A percentile compares a stretch with the other conserved stretches of the same genome.
phyloP scores from a whole-genome alignment of 2,329 filamentous ascomycete genomes.

The Ascochyta clinopodiicola region DNA sequence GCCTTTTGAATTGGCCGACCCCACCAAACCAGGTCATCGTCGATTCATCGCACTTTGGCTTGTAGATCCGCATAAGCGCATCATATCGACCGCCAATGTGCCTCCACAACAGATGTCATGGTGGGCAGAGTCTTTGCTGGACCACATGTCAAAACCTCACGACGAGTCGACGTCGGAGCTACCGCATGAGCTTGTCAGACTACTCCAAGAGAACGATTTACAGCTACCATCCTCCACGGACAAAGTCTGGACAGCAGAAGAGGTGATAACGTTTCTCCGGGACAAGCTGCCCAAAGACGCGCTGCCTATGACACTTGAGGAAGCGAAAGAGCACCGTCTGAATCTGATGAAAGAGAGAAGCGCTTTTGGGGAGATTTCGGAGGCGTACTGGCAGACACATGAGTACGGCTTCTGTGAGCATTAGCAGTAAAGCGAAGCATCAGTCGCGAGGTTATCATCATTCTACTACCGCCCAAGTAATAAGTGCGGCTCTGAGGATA shows the following conservation, averaged over 20 bases:
- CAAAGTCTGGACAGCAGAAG: slow-evolving; percentile 15
- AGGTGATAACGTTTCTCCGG: slow-evolving; percentile 25
- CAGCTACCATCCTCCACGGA: not conserved
- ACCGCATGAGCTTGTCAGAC: slow-evolving; percentile 22
- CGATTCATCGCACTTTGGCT: slow-evolving; percentile 66
- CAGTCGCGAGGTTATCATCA: too few relatives aligned
- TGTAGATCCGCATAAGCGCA: slow-evolving; percentile 61
- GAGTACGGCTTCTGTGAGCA: too few relatives aligned
- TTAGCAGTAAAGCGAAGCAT: too few relatives aligned
- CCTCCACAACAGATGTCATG: slow-evolving; percentile 59
- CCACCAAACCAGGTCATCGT: slow-evolving; percentile 60
- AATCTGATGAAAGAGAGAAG: slow-evolving; percentile 19
- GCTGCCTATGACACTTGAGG: slow-evolving; percentile 26
- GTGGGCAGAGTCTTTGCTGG: slow-evolving; percentile 40
- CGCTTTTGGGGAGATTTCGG: not conserved
- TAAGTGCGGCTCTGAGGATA: too few relatives aligned
- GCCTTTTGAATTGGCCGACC: slow-evolving; percentile 58
- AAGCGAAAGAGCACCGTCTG: slow-evolving; percentile 23
- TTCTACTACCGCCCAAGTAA: too few relatives aligned
- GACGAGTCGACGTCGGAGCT: slow-evolving; percentile 16
- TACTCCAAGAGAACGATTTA: slow-evolving; percentile 18
- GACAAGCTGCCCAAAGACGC: slow-evolving; percentile 9
- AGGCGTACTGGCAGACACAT: not conserved
- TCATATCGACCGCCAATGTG: slow-evolving; percentile 61
- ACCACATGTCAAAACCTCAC: not conserved